phyloP scores from a whole-genome alignment of 495 filamentous ascomycete species.

The Aspergillus biplanus region DNA sequence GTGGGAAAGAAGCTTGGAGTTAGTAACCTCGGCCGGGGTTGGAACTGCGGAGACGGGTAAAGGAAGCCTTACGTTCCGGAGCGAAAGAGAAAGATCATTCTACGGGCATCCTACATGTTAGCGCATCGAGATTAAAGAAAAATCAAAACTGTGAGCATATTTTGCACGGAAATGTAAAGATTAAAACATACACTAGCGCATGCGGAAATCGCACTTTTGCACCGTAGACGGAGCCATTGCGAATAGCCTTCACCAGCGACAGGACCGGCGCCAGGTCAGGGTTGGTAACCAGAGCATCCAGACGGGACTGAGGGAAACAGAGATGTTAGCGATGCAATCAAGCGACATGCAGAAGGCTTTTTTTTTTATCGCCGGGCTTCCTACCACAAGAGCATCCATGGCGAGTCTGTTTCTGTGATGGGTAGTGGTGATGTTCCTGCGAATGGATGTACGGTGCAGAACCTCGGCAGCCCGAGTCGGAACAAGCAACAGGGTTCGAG shows the following conservation, averaged over 20 bases:
- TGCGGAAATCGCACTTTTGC: slow-evolving; percentile 98
- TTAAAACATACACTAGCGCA: slow-evolving; percentile 77
- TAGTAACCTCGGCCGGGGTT: slow-evolving; percentile 4
- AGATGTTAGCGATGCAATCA: slow-evolving; percentile 7
- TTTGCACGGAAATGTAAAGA: background rate
- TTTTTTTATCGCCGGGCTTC: slow-evolving; percentile 10
- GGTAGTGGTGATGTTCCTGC: background rate
- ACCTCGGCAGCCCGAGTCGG: slow-evolving; percentile 37
- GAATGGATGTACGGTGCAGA: slow-evolving; percentile 25
- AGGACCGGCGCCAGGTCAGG: slow-evolving; percentile 82
- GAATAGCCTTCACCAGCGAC: slow-evolving; percentile 82
- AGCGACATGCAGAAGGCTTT: background rate
- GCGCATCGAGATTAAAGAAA: background rate
- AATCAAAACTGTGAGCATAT: background rate
- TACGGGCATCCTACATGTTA: slow-evolving; percentile 34
- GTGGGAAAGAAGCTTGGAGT: slow-evolving; percentile 10
- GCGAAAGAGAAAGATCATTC: slow-evolving; percentile 95
- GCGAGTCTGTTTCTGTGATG: slow-evolving; percentile 19
- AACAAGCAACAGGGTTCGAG: slow-evolving; percentile 12
- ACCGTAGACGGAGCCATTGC: slow-evolving; percentile 97
- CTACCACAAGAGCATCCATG: slow-evolving; percentile 48
- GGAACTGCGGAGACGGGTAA: background rate
- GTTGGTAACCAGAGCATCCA: slow-evolving; percentile 77
- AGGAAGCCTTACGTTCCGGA: slow-evolving; percentile 69
- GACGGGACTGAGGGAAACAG: slow-evolving; percentile 31